A percentile compares a stretch with the other conserved stretches of the same genome.
These are phyloP conservation scores for Actinidia chinensis DNA, from an alignment of 179 eudicot species.

Conservation along the genomic window DNA sequence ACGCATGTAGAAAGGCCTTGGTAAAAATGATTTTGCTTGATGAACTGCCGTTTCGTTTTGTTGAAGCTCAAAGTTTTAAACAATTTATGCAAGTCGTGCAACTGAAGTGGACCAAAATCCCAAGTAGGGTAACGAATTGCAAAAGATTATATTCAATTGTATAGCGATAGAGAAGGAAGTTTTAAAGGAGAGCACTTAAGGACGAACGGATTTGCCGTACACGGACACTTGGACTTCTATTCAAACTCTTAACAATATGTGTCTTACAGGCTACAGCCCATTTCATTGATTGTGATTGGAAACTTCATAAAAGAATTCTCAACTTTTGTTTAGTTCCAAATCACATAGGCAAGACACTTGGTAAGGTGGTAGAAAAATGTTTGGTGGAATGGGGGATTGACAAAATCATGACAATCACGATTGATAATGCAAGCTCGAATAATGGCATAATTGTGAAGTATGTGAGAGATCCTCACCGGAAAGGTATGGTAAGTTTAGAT, in stretches of 20 bases:
- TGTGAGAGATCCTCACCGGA: too few relatives aligned
- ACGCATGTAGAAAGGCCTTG: background rate
- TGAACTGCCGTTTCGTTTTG: background rate
- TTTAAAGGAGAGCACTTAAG: background rate
- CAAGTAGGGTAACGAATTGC: background rate
- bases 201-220: background rate
- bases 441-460: too few relatives aligned
- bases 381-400: background rate
- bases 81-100: background rate
- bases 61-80: background rate
- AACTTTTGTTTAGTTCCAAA: conserved; percentile 13
- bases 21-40: background rate
- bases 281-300: conserved; percentile 3
- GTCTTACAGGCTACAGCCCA: background rate
- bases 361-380: background rate
- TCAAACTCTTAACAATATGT: background rate
- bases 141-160: background rate
- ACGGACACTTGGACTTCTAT: background rate
- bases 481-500: too few relatives aligned
- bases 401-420: background rate
- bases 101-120: background rate
- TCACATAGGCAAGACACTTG: background rate
- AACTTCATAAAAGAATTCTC: background rate
- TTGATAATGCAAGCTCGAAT: background rate
- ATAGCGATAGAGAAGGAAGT: background rate